Evolutionary conservation across 345 rosid species (phyloP).

Genomic region (Hibiscus tridactylites): DNA sequence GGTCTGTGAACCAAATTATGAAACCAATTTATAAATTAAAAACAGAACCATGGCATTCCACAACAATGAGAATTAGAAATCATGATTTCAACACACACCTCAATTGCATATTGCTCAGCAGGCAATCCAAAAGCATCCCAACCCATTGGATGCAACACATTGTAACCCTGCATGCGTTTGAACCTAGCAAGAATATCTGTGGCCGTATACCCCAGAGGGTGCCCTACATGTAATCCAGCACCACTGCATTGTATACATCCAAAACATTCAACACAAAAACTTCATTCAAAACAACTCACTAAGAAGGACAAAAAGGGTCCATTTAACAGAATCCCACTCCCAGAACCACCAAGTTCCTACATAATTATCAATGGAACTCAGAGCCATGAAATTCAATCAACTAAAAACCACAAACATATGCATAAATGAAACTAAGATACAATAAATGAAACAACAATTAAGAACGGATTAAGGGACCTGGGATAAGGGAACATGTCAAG

Average conservation of each 20-base stretch:
- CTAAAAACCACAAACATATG: not conserved
- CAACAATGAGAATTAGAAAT: not conserved
- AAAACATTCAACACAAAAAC: not conserved
- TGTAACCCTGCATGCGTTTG: slow-evolving; percentile 88
- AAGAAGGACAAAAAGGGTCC: too few species aligned
- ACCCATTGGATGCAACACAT: slow-evolving; percentile 94
- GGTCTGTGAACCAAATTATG: slow-evolving; percentile 39
- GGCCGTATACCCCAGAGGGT: slow-evolving; percentile 92
- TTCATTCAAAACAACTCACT: not conserved
- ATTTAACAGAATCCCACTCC: not conserved
- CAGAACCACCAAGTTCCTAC: too few species aligned
- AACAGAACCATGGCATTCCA: not conserved
- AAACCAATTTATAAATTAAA: slow-evolving; percentile 8
- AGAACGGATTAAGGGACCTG: slow-evolving; percentile 35
- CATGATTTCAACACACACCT: slow-evolving; percentile 34
- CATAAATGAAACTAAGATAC: not conserved
- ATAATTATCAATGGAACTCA: not conserved
- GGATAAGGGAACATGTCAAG: slow-evolving; percentile 99
- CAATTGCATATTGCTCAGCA: slow-evolving; percentile 93
- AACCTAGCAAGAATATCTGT: slow-evolving; percentile 84
- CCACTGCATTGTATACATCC: slow-evolving; percentile 48
- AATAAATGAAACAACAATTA: not conserved
- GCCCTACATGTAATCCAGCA: slow-evolving; percentile 96
- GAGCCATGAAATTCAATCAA: not conserved
- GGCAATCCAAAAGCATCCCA: slow-evolving; percentile 99